Evolutionary conservation across 2,329 filamentous ascomycete genomes (phyloP), one percentile per base, ranked within the genome.

Genomic region (Blumeria hordei): DNA sequence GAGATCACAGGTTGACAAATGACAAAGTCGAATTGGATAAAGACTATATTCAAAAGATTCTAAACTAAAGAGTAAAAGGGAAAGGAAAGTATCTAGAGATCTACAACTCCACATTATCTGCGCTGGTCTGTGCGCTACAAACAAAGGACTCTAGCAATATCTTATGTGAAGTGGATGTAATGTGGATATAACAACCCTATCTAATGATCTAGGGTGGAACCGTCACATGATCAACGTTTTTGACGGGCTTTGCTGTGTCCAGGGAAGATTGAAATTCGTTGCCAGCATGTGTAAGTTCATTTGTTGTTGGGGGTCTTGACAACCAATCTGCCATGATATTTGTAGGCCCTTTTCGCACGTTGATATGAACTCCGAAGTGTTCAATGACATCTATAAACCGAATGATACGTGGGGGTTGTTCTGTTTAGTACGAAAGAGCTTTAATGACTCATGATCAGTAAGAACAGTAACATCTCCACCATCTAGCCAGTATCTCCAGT

Each of bases 301-400:
- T 51, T 14, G 44, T 47, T 51, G 10, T 47, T 21, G 28, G 47
- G 35, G 47, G 47, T 51, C 47, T 51, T 35, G 47, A 35, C 47
- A 51, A 16, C 47, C 28, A 51, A 35, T 51, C 47, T n/a, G 47
- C 28, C 47, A 51, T 51, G n/a, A 51, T 35, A 51, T 51, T 51
- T 33, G 47, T 51, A 16, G 47, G 32, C 16, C 28, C 47, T 51
- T 51, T 51, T 35, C 47, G 21, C 11, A 34, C 47, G 16, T 51
- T 51, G 47, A 51, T 51, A n/a, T 51, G 45, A 28, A 51, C 47
- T 51, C 47, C 28, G 16, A 16, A 51, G 28, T 51, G 47, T 35
- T 51, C 47, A 53, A 37, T 53, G 34, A 53, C n/a, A 37, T 53
- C 34, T 14, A 53, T 36, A 53, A 53, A 53, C 39, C 50, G 3